Percentiles rank a stretch among this genome's conserved stretches.
These are phyloP conservation scores for Mantamonas sphyraenae DNA, from an alignment of 78 protist genomes.

Conservation along the genomic window DNA sequence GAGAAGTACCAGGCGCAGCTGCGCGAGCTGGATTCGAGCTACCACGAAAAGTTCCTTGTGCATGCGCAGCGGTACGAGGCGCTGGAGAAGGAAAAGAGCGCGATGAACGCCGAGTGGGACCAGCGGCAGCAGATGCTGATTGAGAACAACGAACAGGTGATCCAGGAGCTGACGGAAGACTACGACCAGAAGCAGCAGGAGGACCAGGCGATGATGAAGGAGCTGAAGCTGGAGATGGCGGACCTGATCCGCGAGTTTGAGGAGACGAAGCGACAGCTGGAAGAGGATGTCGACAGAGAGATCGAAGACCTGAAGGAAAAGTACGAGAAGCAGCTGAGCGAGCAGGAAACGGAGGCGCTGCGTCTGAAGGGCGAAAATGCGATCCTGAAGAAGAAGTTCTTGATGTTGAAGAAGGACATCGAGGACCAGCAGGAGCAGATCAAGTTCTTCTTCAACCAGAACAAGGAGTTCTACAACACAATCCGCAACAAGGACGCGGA, in stretches of 20 bases:
- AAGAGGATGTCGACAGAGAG: conserved; percentile 47
- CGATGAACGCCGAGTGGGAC: conserved; percentile 13
- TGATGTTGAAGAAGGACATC: conserved; percentile 30
- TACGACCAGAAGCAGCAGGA: conserved; percentile 25
- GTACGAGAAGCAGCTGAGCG: conserved; percentile 38
- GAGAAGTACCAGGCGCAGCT: neutral
- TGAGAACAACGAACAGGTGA: conserved; percentile 16
- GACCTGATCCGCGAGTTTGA: neutral
- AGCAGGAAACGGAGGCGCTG: conserved; percentile 15
- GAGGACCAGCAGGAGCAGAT: conserved; percentile 27
- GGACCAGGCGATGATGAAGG: neutral
- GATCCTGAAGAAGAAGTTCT: conserved; percentile 44
- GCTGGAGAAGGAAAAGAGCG: conserved; percentile 10
- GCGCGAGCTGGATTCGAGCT: neutral
- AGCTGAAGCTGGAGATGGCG: neutral
- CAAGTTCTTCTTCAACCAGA: neutral
- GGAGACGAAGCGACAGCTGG: conserved; percentile 40
- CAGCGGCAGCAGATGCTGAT: neutral
- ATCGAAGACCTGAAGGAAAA: conserved; percentile 35
- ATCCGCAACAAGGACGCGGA: conserved; percentile 16
- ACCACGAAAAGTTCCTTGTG: neutral
- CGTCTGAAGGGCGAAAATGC: conserved; percentile 46
- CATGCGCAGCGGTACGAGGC: neutral
- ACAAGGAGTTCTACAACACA: neutral
- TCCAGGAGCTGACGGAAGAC: conserved; percentile 23